phyloP scores from a whole-genome alignment of 495 filamentous ascomycete species.

The Talaromyces liani region DNA sequence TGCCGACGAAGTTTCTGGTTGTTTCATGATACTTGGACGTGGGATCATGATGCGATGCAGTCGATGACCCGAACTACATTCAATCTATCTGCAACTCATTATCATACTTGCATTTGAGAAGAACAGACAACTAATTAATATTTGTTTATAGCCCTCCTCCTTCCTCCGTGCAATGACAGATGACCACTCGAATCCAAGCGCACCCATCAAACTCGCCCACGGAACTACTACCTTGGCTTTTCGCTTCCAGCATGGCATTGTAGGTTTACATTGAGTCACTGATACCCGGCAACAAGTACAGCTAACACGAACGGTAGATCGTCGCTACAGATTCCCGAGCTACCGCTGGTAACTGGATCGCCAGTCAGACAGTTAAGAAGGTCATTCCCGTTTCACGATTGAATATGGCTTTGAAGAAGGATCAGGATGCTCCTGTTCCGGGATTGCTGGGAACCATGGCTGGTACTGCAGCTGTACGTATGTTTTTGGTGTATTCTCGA shows the following conservation, averaged over 20 bases:
- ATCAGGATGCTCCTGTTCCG: constrained; percentile 67
- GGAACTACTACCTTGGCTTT: constrained; percentile 98
- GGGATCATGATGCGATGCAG: neutral
- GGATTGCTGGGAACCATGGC: constrained; percentile 95
- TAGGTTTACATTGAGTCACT: constrained; percentile 18
- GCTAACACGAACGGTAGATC: constrained; percentile 40
- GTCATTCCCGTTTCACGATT: constrained; percentile 62
- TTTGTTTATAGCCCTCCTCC: constrained; percentile 57
- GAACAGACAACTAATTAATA: neutral
- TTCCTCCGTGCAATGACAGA: constrained; percentile 97
- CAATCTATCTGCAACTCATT: neutral
- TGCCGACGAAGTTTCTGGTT: neutral
- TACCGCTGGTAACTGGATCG: constrained; percentile 97
- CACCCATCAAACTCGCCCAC: constrained; percentile 98
- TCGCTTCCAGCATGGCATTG: constrained; percentile 92
- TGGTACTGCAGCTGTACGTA: constrained; percentile 82
- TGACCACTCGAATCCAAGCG: constrained; percentile 91
- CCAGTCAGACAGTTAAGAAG: constrained; percentile 98
- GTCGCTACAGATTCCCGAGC: constrained; percentile 96
- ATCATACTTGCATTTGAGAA: neutral
- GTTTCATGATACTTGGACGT: neutral
- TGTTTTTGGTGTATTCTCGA: neutral
- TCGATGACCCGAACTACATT: neutral
- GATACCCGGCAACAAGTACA: neutral
- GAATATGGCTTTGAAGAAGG: constrained; percentile 40